phyloP scores from a whole-genome alignment of 2,329 filamentous ascomycete species.

The Exophiala spinifera region DNA sequence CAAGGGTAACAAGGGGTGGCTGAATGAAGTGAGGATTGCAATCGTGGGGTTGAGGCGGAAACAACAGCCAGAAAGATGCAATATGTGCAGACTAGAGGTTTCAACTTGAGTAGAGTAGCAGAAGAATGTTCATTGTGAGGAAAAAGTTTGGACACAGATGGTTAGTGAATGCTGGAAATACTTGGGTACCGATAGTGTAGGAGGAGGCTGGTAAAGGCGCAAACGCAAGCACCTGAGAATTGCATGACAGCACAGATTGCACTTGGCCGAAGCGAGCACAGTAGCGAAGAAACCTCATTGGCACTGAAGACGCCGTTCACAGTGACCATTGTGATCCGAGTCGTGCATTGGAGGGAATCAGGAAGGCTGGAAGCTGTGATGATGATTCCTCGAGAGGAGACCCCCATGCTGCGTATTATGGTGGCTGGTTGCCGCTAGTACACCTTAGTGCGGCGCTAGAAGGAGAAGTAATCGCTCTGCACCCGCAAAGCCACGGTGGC shows the following conservation, averaged over 20 bases:
- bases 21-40: constrained; percentile 6
- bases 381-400: not conserved
- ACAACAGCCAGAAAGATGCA: too few species aligned
- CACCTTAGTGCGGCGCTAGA: not conserved
- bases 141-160: not conserved
- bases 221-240: constrained; percentile 13
- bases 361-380: constrained; percentile 15
- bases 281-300: not conserved
- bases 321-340: constrained; percentile 5
- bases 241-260: not conserved
- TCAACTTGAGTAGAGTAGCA: not conserved
- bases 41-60: not conserved
- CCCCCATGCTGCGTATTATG: not conserved
- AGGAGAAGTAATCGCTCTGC: too few species aligned
- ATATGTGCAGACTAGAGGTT: not conserved
- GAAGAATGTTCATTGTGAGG: not conserved
- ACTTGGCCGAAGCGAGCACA: too few species aligned
- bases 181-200: not conserved
- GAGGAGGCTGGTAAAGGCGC: constrained; percentile 15
- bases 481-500: not conserved
- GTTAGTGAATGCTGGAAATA: not conserved
- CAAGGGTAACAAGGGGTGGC: constrained; percentile 10
- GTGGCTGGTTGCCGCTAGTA: constrained; percentile 10
- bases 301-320: constrained; percentile 7
- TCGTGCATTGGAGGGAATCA: constrained; percentile 15